Base-by-base conservation (phyloP, 805 yeast species). In the Yamadazyma paraphyllophila region DNA sequence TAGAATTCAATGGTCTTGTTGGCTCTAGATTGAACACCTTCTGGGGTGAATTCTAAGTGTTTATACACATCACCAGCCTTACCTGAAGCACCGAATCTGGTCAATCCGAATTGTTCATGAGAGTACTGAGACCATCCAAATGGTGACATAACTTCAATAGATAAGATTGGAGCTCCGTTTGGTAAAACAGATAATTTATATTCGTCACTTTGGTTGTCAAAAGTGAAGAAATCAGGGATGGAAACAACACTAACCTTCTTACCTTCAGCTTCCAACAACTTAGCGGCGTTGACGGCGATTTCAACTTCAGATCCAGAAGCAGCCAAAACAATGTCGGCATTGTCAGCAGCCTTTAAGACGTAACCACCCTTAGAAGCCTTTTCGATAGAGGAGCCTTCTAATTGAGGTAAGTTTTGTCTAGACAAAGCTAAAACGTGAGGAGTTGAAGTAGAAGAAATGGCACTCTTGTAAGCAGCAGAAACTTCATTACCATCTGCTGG, bases 71-170 rank as follows among this genome's bases (percentile, higher is more conserved):
- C 88, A 48, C 73, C 71, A 65, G 85, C 95, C 67, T 88, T 85
- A 68, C 96, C 98, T 49, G 97, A 89, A 52, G 90, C 94, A 80
- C 99, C 99, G 65, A 94, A 92, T 76, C 88, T 82, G 82, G 89
- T 82, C 65, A 92, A 78, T 73, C 97, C 97, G 61, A 92, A 88
- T 71, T 90, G 96, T 77, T 87, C 94, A 76, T 92, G 98, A 49
- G 97, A 81, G 78, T 89, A 94, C 72, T 84, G 88, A 61, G 83
- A 76, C 99, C 98, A 94, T 48, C 96, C 96, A 59, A 79, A 75
- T 45, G 96, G 82, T 45, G 95, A 71, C 82, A 89, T 77, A 45
- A 90, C 99, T 81, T 92, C 99, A 55, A 91, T 87, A 47, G 97
- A 88, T 71, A 92, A 55, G 65, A 88, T 82, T 69, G 98, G 98